Evolutionary conservation across 139 green algal genomes (phyloP).

Genomic region (Ostreobium quekettii): DNA sequence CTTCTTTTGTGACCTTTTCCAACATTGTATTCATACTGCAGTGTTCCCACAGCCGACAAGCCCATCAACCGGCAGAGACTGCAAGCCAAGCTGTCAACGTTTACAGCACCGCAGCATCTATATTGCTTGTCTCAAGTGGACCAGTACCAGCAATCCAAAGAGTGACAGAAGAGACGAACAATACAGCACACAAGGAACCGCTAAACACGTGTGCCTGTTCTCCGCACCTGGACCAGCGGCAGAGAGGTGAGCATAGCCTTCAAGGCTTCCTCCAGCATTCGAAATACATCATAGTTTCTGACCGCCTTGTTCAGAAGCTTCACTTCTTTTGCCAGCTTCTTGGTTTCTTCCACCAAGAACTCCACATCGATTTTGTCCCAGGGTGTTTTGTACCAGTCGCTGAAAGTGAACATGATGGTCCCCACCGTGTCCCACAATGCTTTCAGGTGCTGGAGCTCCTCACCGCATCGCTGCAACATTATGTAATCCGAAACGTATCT

Average conservation of each 20-base stretch:
- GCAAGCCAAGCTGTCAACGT: no score
- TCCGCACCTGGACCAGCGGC: slow-evolving; percentile 62
- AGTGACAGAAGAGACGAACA: no score
- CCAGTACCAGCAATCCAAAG: no score
- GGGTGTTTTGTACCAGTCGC: slow-evolving; percentile 68
- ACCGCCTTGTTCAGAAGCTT: slow-evolving; percentile 73
- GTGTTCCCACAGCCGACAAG: no score
- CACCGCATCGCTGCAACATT: slow-evolving; percentile 63
- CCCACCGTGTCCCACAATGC: slow-evolving; percentile 69
- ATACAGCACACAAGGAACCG: no score
- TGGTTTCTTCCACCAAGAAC: slow-evolving; percentile 71
- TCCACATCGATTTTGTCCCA: slow-evolving; percentile 86
- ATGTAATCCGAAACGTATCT: slow-evolving; percentile 57
- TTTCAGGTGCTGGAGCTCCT: slow-evolving; percentile 81
- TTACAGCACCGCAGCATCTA: no score
- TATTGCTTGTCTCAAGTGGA: no score
- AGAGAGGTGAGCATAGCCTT: slow-evolving; percentile 80
- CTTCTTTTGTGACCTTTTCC: no score
- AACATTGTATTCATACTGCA: no score
- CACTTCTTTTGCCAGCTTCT: slow-evolving; percentile 78
- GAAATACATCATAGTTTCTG: slow-evolving; percentile 68
- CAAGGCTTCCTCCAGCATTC: slow-evolving; percentile 68
- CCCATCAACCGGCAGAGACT: no score
- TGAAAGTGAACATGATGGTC: slow-evolving; percentile 72
- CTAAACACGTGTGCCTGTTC: no score